phyloP scores from a whole-genome alignment of 129 eudicot genomes.

The Daucus carota region DH1_v3.0 NC_030382.2:47737501-47738000 shows the following conservation, averaged over 20 bases:
- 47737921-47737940: too few species aligned
- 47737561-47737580: background rate
- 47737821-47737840: too few species aligned
- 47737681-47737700: background rate
- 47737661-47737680: background rate
- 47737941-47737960: too few species aligned
- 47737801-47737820: too few species aligned
- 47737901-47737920: too few species aligned
- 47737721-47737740: background rate
- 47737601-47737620: too few species aligned
- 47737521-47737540: background rate
- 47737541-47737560: background rate
- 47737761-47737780: background rate
- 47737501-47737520: background rate
- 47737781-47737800: background rate
- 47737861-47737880: too few species aligned
- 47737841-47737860: too few species aligned
- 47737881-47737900: too few species aligned
- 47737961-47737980: too few species aligned
- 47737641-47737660: background rate
- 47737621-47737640: background rate
- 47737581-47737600: background rate
- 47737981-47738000: too few species aligned
- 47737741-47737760: background rate
- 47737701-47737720: background rate